Conservation (phyloP, 192 early-diverging fungal species). For the Backusella circina region DNA sequence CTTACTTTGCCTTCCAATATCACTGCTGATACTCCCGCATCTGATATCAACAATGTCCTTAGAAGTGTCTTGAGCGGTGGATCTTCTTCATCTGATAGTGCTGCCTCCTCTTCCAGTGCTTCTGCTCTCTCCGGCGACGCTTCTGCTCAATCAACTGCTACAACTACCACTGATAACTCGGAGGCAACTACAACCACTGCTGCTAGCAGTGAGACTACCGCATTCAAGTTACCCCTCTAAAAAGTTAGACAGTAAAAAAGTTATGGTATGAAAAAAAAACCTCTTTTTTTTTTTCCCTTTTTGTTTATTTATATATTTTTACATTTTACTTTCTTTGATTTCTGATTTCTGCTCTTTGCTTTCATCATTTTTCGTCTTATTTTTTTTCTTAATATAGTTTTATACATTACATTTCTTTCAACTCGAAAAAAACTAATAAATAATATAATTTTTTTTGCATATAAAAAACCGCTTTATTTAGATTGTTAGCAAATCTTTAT, state of each 20-base stretch:
- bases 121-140: not conserved
- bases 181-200: not conserved
- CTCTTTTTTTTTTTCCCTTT: not conserved
- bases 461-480: not conserved
- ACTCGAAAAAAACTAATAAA: not conserved
- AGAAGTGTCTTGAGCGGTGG: not conserved
- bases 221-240: not conserved
- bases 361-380: not conserved
- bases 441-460: constrained; percentile 11
- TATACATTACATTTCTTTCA: not conserved
- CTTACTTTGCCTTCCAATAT: not conserved
- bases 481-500: not conserved
- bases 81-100: not conserved
- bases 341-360: not conserved
- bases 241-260: not conserved
- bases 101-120: not conserved
- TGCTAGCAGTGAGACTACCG: not conserved
- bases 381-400: not conserved
- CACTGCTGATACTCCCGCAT: not conserved
- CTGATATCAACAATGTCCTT: not conserved
- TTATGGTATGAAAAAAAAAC: not conserved
- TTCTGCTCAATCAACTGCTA: not conserved
- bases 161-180: not conserved
- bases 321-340: not conserved
- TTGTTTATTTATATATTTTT: not conserved